Base-by-base conservation (phyloP, 1,284 basidiomycete genomes). In the Hemileia vastatrix region DNA sequence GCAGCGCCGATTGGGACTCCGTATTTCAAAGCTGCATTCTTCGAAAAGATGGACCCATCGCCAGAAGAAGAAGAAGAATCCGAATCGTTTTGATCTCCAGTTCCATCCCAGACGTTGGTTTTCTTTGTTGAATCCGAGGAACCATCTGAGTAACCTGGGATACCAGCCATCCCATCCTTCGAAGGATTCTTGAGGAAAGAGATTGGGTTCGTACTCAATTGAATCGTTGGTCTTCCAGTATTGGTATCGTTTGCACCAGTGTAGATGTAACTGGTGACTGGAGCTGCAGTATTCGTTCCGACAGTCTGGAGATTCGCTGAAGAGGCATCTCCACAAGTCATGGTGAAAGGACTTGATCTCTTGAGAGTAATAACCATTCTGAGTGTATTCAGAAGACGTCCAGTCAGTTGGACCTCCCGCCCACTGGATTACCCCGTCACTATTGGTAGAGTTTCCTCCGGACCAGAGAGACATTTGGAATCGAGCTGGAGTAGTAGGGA, bases 381-480 rank as follows among this genome's bases (percentile, higher is more conserved):
- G 18, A 33, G 57, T 57, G 66, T 73, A 74, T 50, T 64, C 60
- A 19, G 62, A 31, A 6, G 62, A 58, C 9, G 57, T 58, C 66
- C 66, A 71, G 48, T 70, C 67, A 55, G 72, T 69, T 19, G 59
- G 36, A 9, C 73, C 72, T 36, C 70, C 69, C 3, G 68, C 67
- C 72, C 71, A 72, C 13, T 68, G 64, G 43, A 68, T 64, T 4
- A 65, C 64, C 4, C 68, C 71, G n/a, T 53, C 36, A 0, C 15
- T 57, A 18, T 67, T 69, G 11, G 69, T 69, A 24, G 47, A 27
- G 36, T 68, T 67, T 21, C 67, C 67, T 15, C 67, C 68, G 3
- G 72, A 70, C 67, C 69, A 73, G 2, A 66, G 62, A 21, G 67
- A 67, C 43, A 74, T 64, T 48, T 72, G 67, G 5, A 74, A 59